Conservation (phyloP, 805 yeast species). For the Metschnikowia sp. region DNA sequence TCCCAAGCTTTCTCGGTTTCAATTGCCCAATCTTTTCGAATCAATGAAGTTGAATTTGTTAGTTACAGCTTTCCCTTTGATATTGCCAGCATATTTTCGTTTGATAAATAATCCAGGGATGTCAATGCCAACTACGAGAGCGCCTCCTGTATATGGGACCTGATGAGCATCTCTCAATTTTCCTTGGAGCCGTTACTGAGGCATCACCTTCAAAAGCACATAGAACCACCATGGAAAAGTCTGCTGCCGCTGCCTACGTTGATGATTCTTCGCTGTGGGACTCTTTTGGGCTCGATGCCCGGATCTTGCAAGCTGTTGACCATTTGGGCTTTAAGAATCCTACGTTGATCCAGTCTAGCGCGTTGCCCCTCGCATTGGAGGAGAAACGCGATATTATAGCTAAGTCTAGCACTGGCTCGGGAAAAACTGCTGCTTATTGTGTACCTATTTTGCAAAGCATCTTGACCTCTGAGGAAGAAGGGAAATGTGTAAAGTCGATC, state of each 20-base stretch:
- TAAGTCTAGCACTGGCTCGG: constrained; percentile 92
- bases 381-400: constrained; percentile 92
- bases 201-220: background rate
- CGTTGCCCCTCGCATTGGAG: constrained; percentile 88
- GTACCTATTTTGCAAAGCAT: constrained; percentile 83
- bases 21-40: no score
- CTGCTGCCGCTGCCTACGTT: constrained; percentile 67
- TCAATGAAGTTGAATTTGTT: no score
- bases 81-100: no score
- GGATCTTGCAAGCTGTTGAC: constrained; percentile 80
- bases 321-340: constrained; percentile 80
- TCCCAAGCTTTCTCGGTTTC: no score
- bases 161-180: constrained; percentile 20
- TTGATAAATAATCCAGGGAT: no score
- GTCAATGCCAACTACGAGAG: background rate
- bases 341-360: constrained; percentile 83
- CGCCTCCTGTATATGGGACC: constrained; percentile 7
- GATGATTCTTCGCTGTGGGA: constrained; percentile 73
- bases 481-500: constrained; percentile 49
- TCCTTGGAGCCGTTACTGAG: background rate
- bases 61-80: no score
- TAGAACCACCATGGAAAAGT: constrained; percentile 12
- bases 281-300: constrained; percentile 73
- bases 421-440: constrained; percentile 88
- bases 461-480: constrained; percentile 38